Percentiles rank a stretch among this genome's conserved stretches.
These are phyloP conservation scores for Arabidopsis suecica DNA, from an alignment of 345 rosid genomes.

Conservation along the genomic window DNA sequence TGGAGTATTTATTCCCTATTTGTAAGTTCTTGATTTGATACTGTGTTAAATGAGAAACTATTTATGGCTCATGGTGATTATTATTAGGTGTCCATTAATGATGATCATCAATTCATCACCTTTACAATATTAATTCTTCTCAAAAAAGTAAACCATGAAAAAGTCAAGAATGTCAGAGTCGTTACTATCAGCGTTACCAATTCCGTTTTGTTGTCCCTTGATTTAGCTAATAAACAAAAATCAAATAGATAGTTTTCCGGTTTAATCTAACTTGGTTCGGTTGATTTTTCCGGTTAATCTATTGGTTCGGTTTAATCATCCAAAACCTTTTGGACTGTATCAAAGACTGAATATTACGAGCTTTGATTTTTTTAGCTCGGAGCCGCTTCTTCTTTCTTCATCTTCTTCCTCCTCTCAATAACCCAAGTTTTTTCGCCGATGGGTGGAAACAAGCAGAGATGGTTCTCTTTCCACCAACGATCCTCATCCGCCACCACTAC, in stretches of 20 bases:
- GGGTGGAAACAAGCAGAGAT: slow-evolving; percentile 65
- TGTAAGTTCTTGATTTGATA: background rate
- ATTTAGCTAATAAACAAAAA: background rate
- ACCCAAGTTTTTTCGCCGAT: slow-evolving; percentile 21
- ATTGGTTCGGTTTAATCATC: slow-evolving; percentile 23
- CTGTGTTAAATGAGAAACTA: background rate
- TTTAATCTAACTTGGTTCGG: background rate
- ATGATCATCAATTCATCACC: slow-evolving; percentile 5
- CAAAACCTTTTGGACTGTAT: slow-evolving; percentile 3
- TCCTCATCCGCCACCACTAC: slow-evolving; percentile 42
- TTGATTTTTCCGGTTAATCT: too few species aligned
- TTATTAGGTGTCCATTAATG: background rate
- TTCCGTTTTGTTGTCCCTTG: slow-evolving; percentile 20
- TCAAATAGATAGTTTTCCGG: slow-evolving; percentile 22
- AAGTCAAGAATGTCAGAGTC: slow-evolving; percentile 27
- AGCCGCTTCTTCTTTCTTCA: background rate
- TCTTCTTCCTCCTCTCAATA: background rate
- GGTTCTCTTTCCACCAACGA: slow-evolving; percentile 68
- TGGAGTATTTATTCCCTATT: background rate
- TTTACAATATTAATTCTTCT: slow-evolving; percentile 24
- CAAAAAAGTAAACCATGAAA: slow-evolving; percentile 35
- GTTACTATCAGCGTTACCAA: slow-evolving; percentile 29
- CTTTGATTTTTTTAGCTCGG: background rate
- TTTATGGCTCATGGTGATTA: slow-evolving; percentile 7
- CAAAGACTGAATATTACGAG: slow-evolving; percentile 18